phyloP scores from a whole-genome alignment of 1,284 basidiomycete genomes.

The Tremellales sp. region DNA sequence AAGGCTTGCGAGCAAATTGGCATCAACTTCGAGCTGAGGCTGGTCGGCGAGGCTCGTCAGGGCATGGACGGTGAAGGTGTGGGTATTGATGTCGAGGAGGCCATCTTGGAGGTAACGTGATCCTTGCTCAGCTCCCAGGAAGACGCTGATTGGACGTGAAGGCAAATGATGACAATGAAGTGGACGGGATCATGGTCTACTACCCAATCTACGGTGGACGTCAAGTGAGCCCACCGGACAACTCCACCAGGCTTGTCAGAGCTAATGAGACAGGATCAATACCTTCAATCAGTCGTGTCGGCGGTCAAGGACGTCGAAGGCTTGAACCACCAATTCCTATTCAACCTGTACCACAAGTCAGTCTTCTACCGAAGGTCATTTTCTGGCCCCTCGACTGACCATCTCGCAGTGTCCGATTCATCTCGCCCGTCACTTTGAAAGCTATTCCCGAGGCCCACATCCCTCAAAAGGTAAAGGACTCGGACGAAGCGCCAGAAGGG shows the following conservation, averaged over 20 bases:
- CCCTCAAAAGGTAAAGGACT: conserved; percentile 29
- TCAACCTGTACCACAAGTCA: conserved; percentile 95
- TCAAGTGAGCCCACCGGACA: conserved; percentile 57
- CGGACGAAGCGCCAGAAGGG: conserved; percentile 60
- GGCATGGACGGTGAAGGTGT: conserved; percentile 51
- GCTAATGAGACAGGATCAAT: conserved; percentile 70
- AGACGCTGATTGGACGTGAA: conserved; percentile 5
- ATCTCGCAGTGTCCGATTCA: conserved; percentile 61
- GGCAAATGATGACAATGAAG: conserved; percentile 77
- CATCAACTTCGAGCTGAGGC: conserved; percentile 75
- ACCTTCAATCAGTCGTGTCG: conserved; percentile 74
- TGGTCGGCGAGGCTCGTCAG: conserved; percentile 56
- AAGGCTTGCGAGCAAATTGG: conserved; percentile 87
- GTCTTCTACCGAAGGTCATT: conserved; percentile 33
- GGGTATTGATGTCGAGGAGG: conserved; percentile 81
- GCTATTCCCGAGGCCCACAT: conserved; percentile 42
- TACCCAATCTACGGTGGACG: conserved; percentile 84
- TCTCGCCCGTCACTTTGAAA: conserved; percentile 49
- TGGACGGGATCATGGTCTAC: conserved; percentile 98
- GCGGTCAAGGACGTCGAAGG: conserved; percentile 98
- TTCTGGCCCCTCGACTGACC: background rate
- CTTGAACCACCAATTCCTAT: conserved; percentile 91
- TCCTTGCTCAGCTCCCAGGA: conserved; percentile 11
- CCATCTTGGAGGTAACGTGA: conserved; percentile 73
- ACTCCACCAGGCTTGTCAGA: conserved; percentile 1